Conservation (phyloP, 164 flowering plant species). For the Chimonanthus salicifolius region DNA sequence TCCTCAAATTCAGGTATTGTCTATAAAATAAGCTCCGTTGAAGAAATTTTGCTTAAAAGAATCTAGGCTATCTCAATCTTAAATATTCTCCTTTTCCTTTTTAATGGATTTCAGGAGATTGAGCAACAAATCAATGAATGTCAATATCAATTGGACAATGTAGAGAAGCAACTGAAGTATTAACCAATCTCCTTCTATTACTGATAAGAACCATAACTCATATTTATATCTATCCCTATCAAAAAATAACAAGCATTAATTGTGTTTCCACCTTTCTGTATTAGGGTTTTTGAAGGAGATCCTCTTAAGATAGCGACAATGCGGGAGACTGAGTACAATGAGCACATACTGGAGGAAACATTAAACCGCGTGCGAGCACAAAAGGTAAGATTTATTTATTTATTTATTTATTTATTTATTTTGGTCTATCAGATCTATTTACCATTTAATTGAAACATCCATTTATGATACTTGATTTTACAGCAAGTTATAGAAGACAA, state of each 20-base stretch:
- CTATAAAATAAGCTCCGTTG: too few relatives aligned
- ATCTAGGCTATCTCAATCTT: too few relatives aligned
- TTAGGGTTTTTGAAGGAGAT: constrained; percentile 8
- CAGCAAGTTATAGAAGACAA: not conserved
- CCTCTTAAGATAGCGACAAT: not conserved
- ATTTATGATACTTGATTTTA: not conserved
- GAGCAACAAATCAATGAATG: not conserved
- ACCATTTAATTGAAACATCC: not conserved
- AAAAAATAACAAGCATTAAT: too few relatives aligned
- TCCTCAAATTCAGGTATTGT: constrained; percentile 4
- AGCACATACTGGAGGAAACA: constrained; percentile 3
- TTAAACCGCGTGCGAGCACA: not conserved
- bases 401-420: too few relatives aligned
- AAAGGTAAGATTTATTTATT: not conserved
- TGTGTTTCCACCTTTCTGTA: not conserved
- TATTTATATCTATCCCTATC: too few relatives aligned
- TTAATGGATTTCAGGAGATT: constrained; percentile 4
- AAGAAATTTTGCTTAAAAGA: too few relatives aligned
- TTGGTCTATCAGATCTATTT: not conserved
- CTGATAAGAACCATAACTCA: too few relatives aligned
- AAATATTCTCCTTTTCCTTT: not conserved
- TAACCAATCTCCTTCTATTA: not conserved
- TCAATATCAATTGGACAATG: not conserved
- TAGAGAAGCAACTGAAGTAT: constrained; percentile 4
- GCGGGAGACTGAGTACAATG: constrained; percentile 5